Evolutionary conservation across 805 yeast species (phyloP), one percentile per base, ranked within the genome.

Genomic region (Candida namnaoensis): DNA sequence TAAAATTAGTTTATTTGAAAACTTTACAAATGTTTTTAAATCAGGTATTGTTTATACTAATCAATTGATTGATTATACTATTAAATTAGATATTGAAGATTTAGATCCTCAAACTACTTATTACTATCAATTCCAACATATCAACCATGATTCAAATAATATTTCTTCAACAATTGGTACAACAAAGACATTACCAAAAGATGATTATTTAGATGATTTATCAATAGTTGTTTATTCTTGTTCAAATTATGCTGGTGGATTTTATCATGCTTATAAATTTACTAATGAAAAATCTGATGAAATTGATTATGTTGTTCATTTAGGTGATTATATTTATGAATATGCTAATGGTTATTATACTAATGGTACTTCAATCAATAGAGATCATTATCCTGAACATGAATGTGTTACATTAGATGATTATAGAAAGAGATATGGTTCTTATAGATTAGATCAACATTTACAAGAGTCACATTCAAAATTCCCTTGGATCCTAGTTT

Each of bases 321-420:
- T 54, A 7, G 57, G 58, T 14, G 58, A 54, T 35, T 53, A 54
- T 35, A 54, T 54, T 33, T 54, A 54, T 37, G 58, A 51, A 36
- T 44, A 51, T 38, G 49, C 47, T 14, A 50, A 50, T 40, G 58
- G 57, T 13, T 41, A 40, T 30, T 54, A 53, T 34, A 46, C 54
- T 9, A 42, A 53, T 38, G 57, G 58, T 13, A 51, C 54, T 2
- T 39, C 30, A 5, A 27, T 50, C 2, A 47, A 42, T 8, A 41
- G 57, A 35, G 42, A 38, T 10, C 57, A 52, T 41, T 32, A 35
- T 12, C 58, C 58, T 5, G 37, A 41, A 34, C 46, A 45, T 36
- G 56, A 51, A 32, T 45, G 52, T 38, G 36, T 44, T 40, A 48
- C 52, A 1, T 39, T 53, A 32, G 44, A 46, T 12, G 54, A 53